Percentiles rank a stretch among this genome's conserved stretches.
These are phyloP conservation scores for Ogataea hybrid DNA, from an alignment of 1,139 yeast species.

Conservation along the genomic window DNA sequence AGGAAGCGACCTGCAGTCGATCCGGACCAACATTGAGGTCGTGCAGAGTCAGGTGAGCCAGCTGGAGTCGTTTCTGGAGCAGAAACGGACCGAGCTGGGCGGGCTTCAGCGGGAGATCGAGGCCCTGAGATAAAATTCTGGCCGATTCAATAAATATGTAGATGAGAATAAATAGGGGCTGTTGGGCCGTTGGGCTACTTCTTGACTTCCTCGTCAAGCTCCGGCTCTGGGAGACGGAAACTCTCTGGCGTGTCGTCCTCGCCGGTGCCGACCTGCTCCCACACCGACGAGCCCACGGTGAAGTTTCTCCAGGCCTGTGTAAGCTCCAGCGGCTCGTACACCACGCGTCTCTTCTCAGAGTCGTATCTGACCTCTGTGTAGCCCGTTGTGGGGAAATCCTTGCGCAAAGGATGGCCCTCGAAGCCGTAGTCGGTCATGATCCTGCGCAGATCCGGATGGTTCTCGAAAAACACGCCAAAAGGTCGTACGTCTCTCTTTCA, in stretches of 20 bases:
- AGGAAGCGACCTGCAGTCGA: slow-evolving; percentile 37
- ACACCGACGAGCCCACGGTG: slow-evolving; percentile 81
- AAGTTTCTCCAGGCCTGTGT: slow-evolving; percentile 93
- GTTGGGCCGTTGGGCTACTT: no score
- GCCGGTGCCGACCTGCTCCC: slow-evolving; percentile 94
- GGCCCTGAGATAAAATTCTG: slow-evolving; percentile 12
- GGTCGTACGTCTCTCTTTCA: slow-evolving; percentile 85
- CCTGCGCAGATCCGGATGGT: slow-evolving; percentile 88
- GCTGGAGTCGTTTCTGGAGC: slow-evolving; percentile 53
- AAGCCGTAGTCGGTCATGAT: slow-evolving; percentile 92
- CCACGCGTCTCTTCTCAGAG: slow-evolving; percentile 86
- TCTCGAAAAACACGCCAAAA: slow-evolving; percentile 85
- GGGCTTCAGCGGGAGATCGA: slow-evolving; percentile 45
- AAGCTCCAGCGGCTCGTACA: slow-evolving; percentile 85
- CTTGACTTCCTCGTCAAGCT: slow-evolving; percentile 59
- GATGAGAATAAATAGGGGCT: no score
- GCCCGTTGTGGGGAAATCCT: slow-evolving; percentile 92
- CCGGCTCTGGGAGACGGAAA: slow-evolving; percentile 80
- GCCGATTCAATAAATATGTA: background rate
- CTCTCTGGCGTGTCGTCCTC: slow-evolving; percentile 77
- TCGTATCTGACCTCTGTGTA: slow-evolving; percentile 89
- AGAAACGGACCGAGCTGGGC: slow-evolving; percentile 51
- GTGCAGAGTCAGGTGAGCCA: slow-evolving; percentile 64
- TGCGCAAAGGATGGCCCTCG: slow-evolving; percentile 89
- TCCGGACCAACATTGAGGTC: slow-evolving; percentile 58